A percentile compares a stretch with the other conserved stretches of the same genome.
phyloP scores from a whole-genome alignment of 495 filamentous ascomycete genomes.

The Lophiostoma macrostomum region DNA sequence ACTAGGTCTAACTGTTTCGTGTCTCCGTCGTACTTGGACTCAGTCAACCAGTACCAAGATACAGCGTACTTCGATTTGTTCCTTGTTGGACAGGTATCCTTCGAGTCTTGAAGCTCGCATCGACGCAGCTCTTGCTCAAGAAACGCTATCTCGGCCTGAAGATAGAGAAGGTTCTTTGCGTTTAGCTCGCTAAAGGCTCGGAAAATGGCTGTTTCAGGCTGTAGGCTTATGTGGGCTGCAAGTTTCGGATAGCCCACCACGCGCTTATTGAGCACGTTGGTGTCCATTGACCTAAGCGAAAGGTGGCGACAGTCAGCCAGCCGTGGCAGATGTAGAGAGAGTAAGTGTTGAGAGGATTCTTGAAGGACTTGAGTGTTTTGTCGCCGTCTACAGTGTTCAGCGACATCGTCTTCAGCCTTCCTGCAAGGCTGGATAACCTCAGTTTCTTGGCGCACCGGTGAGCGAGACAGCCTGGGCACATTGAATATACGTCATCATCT shows the following conservation, averaged over 20 bases:
- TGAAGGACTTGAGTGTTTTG: no score
- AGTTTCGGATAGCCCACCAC: conserved; percentile 12
- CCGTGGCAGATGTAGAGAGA: no score
- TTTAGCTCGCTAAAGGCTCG: not conserved
- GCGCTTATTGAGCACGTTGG: no score
- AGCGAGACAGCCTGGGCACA: no score
- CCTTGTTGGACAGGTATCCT: not conserved
- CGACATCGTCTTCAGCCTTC: no score
- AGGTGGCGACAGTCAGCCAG: no score
- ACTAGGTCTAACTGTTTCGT: not conserved
- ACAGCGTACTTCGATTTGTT: not conserved
- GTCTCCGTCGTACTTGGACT: not conserved
- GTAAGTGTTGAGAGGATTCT: no score
- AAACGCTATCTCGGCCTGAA: not conserved
- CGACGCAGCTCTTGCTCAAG: not conserved
- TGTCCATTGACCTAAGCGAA: no score
- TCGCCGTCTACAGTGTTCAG: no score
- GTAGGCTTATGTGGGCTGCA: not conserved
- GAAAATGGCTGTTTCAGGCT: conserved; percentile 8
- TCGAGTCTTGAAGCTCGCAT: not conserved
- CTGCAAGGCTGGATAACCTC: no score
- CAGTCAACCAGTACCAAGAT: not conserved
- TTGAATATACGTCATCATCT: no score
- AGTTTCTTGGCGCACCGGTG: no score
- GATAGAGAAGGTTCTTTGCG: not conserved